Evolutionary conservation across 768 basidiomycete species (phyloP).

Genomic region (Solioccasus polychromus): DNA sequence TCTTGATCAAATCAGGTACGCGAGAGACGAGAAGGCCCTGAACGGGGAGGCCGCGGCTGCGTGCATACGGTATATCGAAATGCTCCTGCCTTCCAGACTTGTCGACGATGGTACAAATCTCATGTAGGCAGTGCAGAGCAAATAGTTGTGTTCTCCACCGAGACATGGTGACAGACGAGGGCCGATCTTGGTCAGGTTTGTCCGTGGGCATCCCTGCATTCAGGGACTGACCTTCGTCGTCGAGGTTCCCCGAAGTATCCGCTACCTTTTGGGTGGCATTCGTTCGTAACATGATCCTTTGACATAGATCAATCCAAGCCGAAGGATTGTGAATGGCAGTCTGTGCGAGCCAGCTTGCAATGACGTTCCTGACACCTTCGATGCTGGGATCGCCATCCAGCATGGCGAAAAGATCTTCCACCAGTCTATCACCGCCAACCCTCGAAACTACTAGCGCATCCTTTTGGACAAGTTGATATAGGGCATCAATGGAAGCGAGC

Average conservation of each 20-base stretch:
- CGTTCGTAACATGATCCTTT: slow-evolving; percentile 93
- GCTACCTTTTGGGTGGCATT: slow-evolving; percentile 77
- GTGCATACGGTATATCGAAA: slow-evolving; percentile 72
- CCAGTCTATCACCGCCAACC: slow-evolving; percentile 89
- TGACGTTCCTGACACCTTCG: slow-evolving; percentile 91
- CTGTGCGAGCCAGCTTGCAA: slow-evolving; percentile 91
- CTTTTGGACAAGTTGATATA: slow-evolving; percentile 96
- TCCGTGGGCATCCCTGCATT: slow-evolving; percentile 50
- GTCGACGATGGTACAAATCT: slow-evolving; percentile 75
- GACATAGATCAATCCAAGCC: slow-evolving; percentile 98
- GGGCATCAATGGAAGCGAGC: slow-evolving; percentile 89
- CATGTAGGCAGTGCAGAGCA: slow-evolving; percentile 88
- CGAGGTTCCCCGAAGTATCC: slow-evolving; percentile 58
- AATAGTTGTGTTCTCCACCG: slow-evolving; percentile 97
- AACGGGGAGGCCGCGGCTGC: slow-evolving; percentile 52
- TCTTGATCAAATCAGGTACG: slow-evolving; percentile 90
- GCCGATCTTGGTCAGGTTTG: slow-evolving; percentile 31
- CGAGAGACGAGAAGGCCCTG: slow-evolving; percentile 75
- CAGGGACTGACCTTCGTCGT: slow-evolving; percentile 94
- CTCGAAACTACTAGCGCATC: slow-evolving; percentile 91
- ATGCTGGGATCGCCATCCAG: slow-evolving; percentile 93
- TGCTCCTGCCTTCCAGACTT: slow-evolving; percentile 78
- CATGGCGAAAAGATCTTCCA: slow-evolving; percentile 93
- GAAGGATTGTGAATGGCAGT: slow-evolving; percentile 91
- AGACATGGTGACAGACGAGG: slow-evolving; percentile 53